These are phyloP conservation scores for Camellia oleifera DNA, from an alignment of 179 eudicot species.

Conservation along the genomic window DNA sequence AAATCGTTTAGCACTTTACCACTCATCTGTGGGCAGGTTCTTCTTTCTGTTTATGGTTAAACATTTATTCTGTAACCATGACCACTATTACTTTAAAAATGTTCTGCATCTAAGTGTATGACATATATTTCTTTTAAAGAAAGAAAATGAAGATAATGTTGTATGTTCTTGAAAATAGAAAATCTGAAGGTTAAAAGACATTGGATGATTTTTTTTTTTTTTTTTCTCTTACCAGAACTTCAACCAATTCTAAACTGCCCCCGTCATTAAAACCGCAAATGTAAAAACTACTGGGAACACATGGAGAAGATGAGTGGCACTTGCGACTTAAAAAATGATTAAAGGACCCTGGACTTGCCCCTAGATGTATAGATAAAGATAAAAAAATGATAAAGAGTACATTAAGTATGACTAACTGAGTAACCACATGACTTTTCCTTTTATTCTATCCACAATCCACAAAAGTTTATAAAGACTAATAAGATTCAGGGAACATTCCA, in stretches of 20 bases:
- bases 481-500: neutral
- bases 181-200: neutral
- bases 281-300: neutral
- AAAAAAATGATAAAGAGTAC: neutral
- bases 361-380: neutral
- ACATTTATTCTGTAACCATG: neutral
- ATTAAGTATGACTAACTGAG: neutral
- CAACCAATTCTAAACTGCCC: too few species aligned
- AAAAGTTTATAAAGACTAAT: neutral
- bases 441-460: neutral
- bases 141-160: neutral
- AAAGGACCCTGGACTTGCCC: neutral
- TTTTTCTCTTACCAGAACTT: too few species aligned
- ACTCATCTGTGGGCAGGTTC: conserved; percentile 83
- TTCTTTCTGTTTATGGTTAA: conserved; percentile 1
- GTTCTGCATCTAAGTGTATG: neutral
- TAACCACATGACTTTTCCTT: neutral
- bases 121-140: neutral
- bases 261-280: neutral
- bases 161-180: neutral
- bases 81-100: neutral
- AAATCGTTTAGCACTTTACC: conserved; percentile 67
- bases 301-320: neutral
- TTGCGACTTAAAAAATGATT: neutral
- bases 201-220: too few species aligned